Base-by-base conservation (phyloP, 768 basidiomycete genomes). In the Tylopilus rubrobrunneus region DNA sequence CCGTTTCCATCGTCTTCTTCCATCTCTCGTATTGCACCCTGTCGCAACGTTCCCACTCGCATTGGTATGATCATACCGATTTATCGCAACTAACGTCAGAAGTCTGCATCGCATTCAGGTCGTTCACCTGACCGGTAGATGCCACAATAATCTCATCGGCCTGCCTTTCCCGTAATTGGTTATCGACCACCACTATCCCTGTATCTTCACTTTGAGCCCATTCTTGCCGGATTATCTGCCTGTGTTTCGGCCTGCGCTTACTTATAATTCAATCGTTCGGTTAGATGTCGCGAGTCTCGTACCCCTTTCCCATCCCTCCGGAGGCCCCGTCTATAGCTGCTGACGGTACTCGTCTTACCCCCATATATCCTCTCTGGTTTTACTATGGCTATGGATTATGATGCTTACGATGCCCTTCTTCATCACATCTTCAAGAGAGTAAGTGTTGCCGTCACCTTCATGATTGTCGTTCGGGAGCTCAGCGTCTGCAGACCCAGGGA, bases 391-490 rank as follows among this genome's bases (percentile, higher is more conserved):
- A 87, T 87, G 78, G 86, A 89, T 68, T 91, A 89, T 71, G 87
- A 89, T 68, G 81, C 83, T 43, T 88, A 82, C 64, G 87, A 90
- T 66, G 89, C 89, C 45, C 78, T 91, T 53, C 76, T 89, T 28
- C 89, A 90, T 63, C 86, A 85, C 66, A 81, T 91, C 44, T 90
- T 88, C 74, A 84, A 80, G 59, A 83, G 85, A 60, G 87, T 86
- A 56, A n/a, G 79, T 41, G 0, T 5, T 7, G 14, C 19, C 37
- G n/a, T 47, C 28, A 36, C 21, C 31, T 57, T 53, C 49, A 56
- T 34, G 12, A n/a, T 12, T 48, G 55, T 36, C 8, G 31, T 31
- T 31, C 31, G 7, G 31, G 53, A 71, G 29, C 37, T 61, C 44
- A 52, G 8, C 43, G 17, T 45, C 15, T 4, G 52, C 75, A 89